A percentile compares a stretch with the other conserved stretches of the same genome.
Conservation (phyloP, 139 green algal species). For the Parachlorella kessleri region DNA sequence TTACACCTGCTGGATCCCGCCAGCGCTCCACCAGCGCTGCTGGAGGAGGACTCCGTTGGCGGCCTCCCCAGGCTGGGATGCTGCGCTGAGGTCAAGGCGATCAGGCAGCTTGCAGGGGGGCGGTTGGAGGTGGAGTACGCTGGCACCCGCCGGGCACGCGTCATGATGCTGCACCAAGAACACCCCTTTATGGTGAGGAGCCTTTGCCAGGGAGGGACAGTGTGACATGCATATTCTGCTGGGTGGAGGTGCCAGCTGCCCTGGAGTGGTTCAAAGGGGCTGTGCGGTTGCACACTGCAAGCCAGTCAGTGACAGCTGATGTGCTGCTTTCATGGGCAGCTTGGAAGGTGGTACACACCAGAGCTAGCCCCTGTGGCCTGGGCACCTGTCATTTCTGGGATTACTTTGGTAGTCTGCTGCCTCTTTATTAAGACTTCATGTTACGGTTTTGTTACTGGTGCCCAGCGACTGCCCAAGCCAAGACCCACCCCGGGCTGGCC, state of each 20-base stretch:
- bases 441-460: neutral
- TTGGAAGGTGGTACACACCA: no score
- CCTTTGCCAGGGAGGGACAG: neutral
- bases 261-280: neutral
- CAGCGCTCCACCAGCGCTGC: constrained; percentile 11
- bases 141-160: constrained; percentile 9
- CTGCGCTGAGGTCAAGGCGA: constrained; percentile 17
- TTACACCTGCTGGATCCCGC: constrained; percentile 8
- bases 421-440: neutral
- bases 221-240: neutral
- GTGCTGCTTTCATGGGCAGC: neutral
- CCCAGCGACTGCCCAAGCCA: neutral
- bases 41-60: constrained; percentile 5
- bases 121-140: constrained; percentile 12
- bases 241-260: neutral
- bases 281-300: neutral
- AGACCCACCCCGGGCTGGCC: no score
- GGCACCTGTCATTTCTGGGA: no score
- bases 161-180: constrained; percentile 4
- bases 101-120: constrained; percentile 2
- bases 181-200: neutral
- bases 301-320: neutral
- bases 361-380: no score
- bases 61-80: constrained; percentile 21
- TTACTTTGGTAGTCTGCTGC: no score